These are phyloP conservation scores for Voacanga thouarsii DNA, from an alignment of 257 asterid species.

Conservation along the genomic window DNA sequence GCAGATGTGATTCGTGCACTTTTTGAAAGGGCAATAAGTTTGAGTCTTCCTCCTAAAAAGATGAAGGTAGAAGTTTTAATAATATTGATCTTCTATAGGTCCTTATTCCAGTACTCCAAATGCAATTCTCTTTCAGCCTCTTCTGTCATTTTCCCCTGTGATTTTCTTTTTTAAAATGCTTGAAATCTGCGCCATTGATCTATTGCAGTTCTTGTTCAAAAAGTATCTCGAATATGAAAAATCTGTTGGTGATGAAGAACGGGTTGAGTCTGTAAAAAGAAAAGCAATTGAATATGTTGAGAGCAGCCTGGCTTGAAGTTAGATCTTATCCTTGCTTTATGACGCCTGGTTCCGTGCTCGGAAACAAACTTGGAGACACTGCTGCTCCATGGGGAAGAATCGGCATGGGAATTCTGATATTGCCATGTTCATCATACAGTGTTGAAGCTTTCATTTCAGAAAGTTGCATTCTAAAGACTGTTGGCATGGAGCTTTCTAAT, in stretches of 20 bases:
- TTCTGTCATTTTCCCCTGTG: not conserved
- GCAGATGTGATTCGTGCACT: slow-evolving; percentile 70
- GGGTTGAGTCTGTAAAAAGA: slow-evolving; percentile 57
- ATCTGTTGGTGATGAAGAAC: slow-evolving; percentile 61
- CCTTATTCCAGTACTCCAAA: not conserved
- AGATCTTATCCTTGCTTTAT: not conserved
- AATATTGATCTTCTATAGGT: not conserved
- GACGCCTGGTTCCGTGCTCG: not conserved
- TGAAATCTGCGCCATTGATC: not conserved
- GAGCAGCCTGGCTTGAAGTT: slow-evolving; percentile 44
- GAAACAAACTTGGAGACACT: not conserved
- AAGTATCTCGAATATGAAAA: slow-evolving; percentile 81
- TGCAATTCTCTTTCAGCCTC: not conserved
- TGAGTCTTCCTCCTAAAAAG: slow-evolving; percentile 80
- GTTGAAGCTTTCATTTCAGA: not conserved
- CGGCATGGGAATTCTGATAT: not conserved
- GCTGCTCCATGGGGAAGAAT: not conserved
- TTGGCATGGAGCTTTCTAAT: not conserved
- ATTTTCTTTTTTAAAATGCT: not conserved
- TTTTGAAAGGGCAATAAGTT: slow-evolving; percentile 87
- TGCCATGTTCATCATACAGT: not conserved
- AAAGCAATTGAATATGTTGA: slow-evolving; percentile 82
- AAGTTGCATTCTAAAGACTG: not conserved
- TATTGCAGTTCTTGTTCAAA: slow-evolving; percentile 75
- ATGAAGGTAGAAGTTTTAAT: slow-evolving; percentile 60